A percentile compares a stretch with the other conserved stretches of the same genome.
These are phyloP conservation scores for Fusarium brevicatenulatum DNA, from an alignment of 2,329 filamentous ascomycete species.

Conservation along the genomic window DNA sequence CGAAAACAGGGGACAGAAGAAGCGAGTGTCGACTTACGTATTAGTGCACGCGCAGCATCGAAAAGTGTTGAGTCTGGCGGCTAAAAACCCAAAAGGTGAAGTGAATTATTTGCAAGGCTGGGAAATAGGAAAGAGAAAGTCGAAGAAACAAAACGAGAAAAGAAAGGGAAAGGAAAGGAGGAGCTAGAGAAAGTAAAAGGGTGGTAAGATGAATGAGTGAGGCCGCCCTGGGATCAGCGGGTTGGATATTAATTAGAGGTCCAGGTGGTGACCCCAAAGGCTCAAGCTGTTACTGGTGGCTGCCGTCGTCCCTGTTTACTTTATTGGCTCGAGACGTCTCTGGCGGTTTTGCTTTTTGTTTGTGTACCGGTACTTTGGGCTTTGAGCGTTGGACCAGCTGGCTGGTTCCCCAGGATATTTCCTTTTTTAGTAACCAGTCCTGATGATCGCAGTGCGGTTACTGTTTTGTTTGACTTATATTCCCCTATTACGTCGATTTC, in stretches of 20 bases:
- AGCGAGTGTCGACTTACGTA: constrained; percentile 30
- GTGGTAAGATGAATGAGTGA: constrained; percentile 34
- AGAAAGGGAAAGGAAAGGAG: background rate
- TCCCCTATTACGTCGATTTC: constrained; percentile 16
- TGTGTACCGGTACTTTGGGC: constrained; percentile 20
- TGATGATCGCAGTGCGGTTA: constrained; percentile 1
- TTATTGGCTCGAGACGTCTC: constrained; percentile 30
- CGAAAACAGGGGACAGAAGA: constrained; percentile 30
- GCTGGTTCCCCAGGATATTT: constrained; percentile 20
- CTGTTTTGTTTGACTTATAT: background rate
- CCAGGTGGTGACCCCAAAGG: constrained; percentile 23
- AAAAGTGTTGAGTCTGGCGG: constrained; percentile 19
- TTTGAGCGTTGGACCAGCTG: background rate
- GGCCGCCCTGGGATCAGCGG: constrained; percentile 31
- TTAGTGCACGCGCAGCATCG: constrained; percentile 28
- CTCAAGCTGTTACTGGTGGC: constrained; percentile 15
- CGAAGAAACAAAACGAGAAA: background rate
- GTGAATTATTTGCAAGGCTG: constrained; percentile 18
- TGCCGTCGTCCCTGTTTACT: constrained; percentile 18
- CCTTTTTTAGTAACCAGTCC: constrained; percentile 4
- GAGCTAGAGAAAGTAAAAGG: constrained; percentile 8
- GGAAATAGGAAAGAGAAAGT: constrained; percentile 1
- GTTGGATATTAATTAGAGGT: constrained; percentile 15
- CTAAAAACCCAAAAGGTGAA: background rate
- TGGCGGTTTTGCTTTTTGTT: constrained; percentile 16